These are phyloP conservation scores for Russula ochroleuca DNA, from an alignment of 768 basidiomycete species.

Conservation along the genomic window DNA sequence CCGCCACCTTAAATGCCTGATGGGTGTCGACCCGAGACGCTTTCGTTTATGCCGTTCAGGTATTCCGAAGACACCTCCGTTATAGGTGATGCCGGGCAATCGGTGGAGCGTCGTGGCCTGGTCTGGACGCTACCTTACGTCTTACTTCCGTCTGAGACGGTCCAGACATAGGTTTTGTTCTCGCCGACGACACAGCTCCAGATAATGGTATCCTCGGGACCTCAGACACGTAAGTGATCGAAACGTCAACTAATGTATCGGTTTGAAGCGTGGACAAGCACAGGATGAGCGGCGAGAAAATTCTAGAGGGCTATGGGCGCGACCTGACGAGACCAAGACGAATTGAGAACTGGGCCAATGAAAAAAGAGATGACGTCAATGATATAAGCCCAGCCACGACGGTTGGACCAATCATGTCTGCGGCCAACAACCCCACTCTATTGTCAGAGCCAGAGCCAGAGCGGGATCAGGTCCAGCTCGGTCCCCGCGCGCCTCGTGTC, in stretches of 20 bases:
- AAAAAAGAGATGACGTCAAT: conserved; percentile 11
- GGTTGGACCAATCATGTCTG: neutral
- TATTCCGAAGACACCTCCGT: conserved; percentile 54
- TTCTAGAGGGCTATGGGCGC: conserved; percentile 44
- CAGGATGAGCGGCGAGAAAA: too few species aligned
- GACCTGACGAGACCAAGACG: too few species aligned
- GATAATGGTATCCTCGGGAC: conserved; percentile 58
- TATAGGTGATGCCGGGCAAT: conserved; percentile 66
- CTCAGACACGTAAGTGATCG: conserved; percentile 62
- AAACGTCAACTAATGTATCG: too few species aligned
- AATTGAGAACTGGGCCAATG: neutral
- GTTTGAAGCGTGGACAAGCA: too few species aligned
- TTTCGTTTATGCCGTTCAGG: conserved; percentile 33
- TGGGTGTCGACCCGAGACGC: neutral
- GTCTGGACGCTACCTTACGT: conserved; percentile 75
- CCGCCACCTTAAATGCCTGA: neutral
- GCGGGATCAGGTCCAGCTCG: neutral
- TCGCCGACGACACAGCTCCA: conserved; percentile 45
- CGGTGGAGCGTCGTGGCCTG: conserved; percentile 70
- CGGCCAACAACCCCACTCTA: neutral
- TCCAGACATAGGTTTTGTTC: conserved; percentile 64
- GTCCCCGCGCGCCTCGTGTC: conserved; percentile 12
- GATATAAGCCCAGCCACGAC: neutral
- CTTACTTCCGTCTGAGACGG: conserved; percentile 43
- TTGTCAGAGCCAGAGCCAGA: neutral